These are phyloP conservation scores for Tricholoma terreum DNA, from an alignment of 768 basidiomycete genomes.

Conservation along the genomic window DNA sequence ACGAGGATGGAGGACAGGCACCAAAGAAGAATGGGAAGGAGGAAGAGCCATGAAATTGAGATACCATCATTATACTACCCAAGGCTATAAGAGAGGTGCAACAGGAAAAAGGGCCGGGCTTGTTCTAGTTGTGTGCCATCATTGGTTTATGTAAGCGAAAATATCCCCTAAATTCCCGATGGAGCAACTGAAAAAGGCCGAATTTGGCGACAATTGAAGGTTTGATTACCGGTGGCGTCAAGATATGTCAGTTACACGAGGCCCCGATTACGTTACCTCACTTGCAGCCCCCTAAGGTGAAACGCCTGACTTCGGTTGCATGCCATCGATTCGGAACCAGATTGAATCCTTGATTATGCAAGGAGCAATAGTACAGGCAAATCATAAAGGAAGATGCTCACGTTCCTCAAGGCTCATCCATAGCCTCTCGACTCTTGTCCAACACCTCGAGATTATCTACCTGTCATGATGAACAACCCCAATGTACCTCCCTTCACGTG, in stretches of 20 bases:
- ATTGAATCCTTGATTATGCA: constrained; percentile 37
- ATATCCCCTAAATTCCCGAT: no score
- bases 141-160: no score
- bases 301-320: constrained; percentile 28
- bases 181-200: no score
- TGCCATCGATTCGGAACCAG: constrained; percentile 37
- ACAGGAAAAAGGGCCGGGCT: no score
- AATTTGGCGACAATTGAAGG: no score
- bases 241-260: constrained; percentile 38
- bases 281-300: constrained; percentile 35
- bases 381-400: constrained; percentile 42
- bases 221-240: no score
- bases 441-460: constrained; percentile 54
- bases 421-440: constrained; percentile 46
- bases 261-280: constrained; percentile 41
- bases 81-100: no score
- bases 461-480: constrained; percentile 47
- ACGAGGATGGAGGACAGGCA: no score
- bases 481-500: constrained; percentile 70
- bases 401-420: constrained; percentile 29
- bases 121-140: no score
- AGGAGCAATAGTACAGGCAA: constrained; percentile 31
- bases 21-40: no score
- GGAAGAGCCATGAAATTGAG: no score
- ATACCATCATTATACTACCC: no score